phyloP scores from a whole-genome alignment of 1,139 yeast genomes.

The Arxiozyma slooffiae region DNA sequence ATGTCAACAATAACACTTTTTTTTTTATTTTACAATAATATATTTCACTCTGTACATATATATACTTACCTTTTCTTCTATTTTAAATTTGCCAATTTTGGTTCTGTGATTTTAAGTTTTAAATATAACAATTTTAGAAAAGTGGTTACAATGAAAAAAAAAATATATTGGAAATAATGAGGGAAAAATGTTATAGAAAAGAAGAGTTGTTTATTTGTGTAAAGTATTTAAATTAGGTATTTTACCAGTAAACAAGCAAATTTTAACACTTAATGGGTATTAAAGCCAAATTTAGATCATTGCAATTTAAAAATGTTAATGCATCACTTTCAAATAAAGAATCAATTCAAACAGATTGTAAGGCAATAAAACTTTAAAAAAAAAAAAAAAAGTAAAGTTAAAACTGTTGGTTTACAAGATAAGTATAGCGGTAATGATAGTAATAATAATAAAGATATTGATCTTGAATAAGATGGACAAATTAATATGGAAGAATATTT shows the following conservation, averaged over 20 bases:
- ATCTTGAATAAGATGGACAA: neutral
- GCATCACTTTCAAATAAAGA: neutral
- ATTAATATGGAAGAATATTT: neutral
- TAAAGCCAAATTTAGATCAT: neutral
- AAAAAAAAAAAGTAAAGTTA: neutral
- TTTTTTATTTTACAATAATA: no score
- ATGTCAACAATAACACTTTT: no score
- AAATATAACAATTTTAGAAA: neutral
- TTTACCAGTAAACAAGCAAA: no score
- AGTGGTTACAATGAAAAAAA: neutral
- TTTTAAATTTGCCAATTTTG: neutral
- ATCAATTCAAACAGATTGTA: neutral
- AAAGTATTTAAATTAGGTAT: no score
- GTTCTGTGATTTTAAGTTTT: neutral
- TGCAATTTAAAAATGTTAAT: neutral
- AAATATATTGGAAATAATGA: no score
- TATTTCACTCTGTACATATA: neutral
- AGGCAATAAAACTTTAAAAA: neutral
- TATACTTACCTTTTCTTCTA: no score
- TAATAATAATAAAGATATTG: neutral
- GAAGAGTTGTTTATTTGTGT: no score
- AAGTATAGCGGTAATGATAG: neutral
- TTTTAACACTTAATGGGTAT: neutral
- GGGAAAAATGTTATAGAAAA: no score
- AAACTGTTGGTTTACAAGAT: neutral